Percentiles rank a stretch among this genome's conserved stretches.
These are phyloP conservation scores for Melanomma pulvis-pyrius DNA, from an alignment of 495 filamentous ascomycete species.

Conservation along the genomic window DNA sequence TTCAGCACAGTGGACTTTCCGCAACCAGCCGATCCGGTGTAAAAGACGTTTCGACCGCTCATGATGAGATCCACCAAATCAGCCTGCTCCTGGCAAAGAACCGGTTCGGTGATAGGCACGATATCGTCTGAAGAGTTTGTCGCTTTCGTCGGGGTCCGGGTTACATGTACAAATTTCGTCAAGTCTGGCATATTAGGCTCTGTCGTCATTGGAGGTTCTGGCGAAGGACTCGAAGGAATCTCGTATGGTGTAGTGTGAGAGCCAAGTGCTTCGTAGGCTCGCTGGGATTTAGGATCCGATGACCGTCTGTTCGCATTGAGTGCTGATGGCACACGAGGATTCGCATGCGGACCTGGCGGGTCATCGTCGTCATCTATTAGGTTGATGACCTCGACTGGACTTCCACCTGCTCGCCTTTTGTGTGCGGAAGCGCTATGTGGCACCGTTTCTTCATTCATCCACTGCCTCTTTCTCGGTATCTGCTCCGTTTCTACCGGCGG, in stretches of 20 bases:
- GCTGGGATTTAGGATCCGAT: not conserved
- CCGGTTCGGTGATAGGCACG: conserved; percentile 28
- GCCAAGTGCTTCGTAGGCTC: not conserved
- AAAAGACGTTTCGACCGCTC: conserved; percentile 60
- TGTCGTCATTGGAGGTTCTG: not conserved
- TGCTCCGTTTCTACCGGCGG: not conserved
- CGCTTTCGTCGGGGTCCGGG: not conserved
- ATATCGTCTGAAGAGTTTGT: conserved; percentile 5
- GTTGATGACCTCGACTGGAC: conserved; percentile 1
- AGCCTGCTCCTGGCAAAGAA: conserved; percentile 52
- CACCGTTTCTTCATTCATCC: not conserved
- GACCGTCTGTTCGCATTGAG: no score
- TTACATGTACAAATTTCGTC: not conserved
- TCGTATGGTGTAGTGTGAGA: not conserved
- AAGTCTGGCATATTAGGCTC: not conserved
- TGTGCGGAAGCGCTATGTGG: not conserved
- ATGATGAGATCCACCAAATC: conserved; percentile 54
- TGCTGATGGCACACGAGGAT: not conserved
- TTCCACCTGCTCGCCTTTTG: not conserved
- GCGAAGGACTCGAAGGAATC: conserved; percentile 2
- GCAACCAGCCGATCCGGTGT: conserved; percentile 63
- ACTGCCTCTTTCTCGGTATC: not conserved
- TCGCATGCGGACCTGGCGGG: no score
- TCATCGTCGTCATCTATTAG: conserved; percentile 10
- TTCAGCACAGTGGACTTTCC: conserved; percentile 63